A percentile compares a stretch with the other conserved stretches of the same genome.
Evolutionary conservation across 2,329 filamentous ascomycete species (phyloP).

Genomic region (Xylariales sp.): DNA sequence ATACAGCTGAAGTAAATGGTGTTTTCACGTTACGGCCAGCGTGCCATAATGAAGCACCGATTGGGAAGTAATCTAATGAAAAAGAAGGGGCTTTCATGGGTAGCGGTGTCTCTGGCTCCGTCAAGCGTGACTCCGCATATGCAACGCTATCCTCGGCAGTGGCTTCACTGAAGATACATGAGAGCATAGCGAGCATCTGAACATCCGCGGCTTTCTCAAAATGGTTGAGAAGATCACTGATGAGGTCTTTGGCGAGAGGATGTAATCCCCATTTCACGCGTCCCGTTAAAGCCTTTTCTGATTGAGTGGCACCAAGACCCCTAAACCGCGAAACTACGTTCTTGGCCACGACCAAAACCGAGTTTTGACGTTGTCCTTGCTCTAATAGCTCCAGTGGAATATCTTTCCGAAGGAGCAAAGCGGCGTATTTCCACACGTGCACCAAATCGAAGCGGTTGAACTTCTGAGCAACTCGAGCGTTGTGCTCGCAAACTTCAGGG

Average conservation of each 20-base stretch:
- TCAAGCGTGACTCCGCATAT: slow-evolving; percentile 52
- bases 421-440: slow-evolving; percentile 79
- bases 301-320: slow-evolving; percentile 12
- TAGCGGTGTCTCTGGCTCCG: slow-evolving; percentile 57
- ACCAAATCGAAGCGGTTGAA: slow-evolving; percentile 68
- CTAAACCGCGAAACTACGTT: slow-evolving; percentile 47
- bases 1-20: slow-evolving; percentile 48
- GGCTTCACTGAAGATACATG: slow-evolving; percentile 64
- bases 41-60: slow-evolving; percentile 48
- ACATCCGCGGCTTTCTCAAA: slow-evolving; percentile 60
- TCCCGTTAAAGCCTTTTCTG: slow-evolving; percentile 38
- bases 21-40: slow-evolving; percentile 41
- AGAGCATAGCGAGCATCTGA: slow-evolving; percentile 69
- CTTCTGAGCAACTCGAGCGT: slow-evolving; percentile 71
- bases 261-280: slow-evolving; percentile 66
- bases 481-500: slow-evolving; percentile 77
- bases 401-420: slow-evolving; percentile 71
- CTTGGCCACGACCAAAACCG: slow-evolving; percentile 65
- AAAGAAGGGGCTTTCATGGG: slow-evolving; percentile 63
- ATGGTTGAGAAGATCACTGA: slow-evolving; percentile 58
- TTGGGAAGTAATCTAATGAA: slow-evolving; percentile 63
- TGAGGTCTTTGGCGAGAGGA: slow-evolving; percentile 58
- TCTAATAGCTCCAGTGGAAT: slow-evolving; percentile 65
- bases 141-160: slow-evolving; percentile 50
- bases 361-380: slow-evolving; percentile 49